A percentile compares a stretch with the other conserved stretches of the same genome.
These are phyloP conservation scores for Euclidium syriacum DNA, from an alignment of 345 rosid species.

Conservation along the genomic window DNA sequence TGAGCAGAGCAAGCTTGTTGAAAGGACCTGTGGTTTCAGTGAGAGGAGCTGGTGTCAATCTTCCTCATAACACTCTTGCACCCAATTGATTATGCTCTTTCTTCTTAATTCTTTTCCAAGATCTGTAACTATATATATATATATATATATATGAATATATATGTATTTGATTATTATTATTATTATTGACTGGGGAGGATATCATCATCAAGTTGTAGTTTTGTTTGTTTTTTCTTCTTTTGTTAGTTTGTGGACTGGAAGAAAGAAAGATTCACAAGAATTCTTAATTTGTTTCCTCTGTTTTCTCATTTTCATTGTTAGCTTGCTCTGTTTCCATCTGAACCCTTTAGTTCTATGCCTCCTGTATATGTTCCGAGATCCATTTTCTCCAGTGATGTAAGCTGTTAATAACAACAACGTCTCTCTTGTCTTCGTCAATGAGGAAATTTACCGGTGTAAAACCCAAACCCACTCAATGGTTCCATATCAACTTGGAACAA, in stretches of 20 bases:
- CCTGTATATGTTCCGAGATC: too few species aligned
- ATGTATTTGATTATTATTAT: not conserved
- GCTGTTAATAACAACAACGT: too few species aligned
- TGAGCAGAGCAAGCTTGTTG: conserved; percentile 47
- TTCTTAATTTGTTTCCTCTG: not conserved
- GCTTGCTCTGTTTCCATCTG: too few species aligned
- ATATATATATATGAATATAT: not conserved
- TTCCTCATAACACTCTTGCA: conserved; percentile 52
- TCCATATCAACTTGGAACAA: too few species aligned
- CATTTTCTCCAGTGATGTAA: too few species aligned
- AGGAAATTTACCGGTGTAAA: too few species aligned
- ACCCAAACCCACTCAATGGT: too few species aligned
- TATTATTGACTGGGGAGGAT: not conserved
- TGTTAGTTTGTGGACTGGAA: not conserved
- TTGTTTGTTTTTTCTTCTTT: not conserved
- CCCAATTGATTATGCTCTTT: not conserved
- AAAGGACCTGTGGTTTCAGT: conserved; percentile 44
- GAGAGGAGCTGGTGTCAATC: conserved; percentile 65
- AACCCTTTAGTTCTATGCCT: too few species aligned
- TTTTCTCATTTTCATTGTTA: too few species aligned
- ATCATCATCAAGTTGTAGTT: conserved; percentile 7
- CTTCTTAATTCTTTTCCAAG: not conserved
- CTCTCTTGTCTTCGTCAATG: too few species aligned
- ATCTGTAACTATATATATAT: conserved; percentile 1
- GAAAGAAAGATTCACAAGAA: not conserved